These are phyloP conservation scores for Vigna reflexopilosa DNA, from an alignment of 306 rosid genomes.

Conservation along the genomic window DNA sequence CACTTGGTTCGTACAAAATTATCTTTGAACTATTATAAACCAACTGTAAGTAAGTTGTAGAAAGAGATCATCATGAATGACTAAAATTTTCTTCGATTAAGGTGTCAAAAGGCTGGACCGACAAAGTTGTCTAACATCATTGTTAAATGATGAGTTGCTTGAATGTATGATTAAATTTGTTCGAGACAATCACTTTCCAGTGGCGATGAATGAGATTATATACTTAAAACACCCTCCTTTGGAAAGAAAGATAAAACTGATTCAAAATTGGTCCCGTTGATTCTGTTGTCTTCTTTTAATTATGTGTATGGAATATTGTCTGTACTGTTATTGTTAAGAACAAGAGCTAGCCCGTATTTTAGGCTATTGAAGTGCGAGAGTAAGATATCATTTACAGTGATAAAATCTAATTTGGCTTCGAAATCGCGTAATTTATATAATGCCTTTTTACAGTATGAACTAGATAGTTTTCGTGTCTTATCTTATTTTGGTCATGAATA, in stretches of 20 bases:
- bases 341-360: not conserved
- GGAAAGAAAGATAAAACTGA: constrained; percentile 10
- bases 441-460: not conserved
- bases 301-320: constrained; percentile 13
- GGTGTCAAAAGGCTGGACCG: constrained; percentile 31
- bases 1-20: not conserved
- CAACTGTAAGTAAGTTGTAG: not conserved
- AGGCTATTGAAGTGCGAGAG: constrained; percentile 19
- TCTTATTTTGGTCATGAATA: constrained; percentile 12
- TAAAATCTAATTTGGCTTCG: not conserved
- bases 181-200: constrained; percentile 7
- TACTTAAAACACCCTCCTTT: not conserved
- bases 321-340: not conserved
- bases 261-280: constrained; percentile 9
- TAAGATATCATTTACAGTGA: constrained; percentile 16
- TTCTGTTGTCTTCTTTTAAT: constrained; percentile 6
- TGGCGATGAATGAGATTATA: constrained; percentile 1
- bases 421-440: not conserved
- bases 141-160: not conserved
- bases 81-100: constrained; percentile 1
- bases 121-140: constrained; percentile 17
- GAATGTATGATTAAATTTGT: constrained; percentile 12
- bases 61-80: not conserved
- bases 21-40: constrained; percentile 1
- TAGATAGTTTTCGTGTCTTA: constrained; percentile 13